phyloP scores from a whole-genome alignment of 345 rosid genomes.

The Boechera divaricarpa region DNA sequence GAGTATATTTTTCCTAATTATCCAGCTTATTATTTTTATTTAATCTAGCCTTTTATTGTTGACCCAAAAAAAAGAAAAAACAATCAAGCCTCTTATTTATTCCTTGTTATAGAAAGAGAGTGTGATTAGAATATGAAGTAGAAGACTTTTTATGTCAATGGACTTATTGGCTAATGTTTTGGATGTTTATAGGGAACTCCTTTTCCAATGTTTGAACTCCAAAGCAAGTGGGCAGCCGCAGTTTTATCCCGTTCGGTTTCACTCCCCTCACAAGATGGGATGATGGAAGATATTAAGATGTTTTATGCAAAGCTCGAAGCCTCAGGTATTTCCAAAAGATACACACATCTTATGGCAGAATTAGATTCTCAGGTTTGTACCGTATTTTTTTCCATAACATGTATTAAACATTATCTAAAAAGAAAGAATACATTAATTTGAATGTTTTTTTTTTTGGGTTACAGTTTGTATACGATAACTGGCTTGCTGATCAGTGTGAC shows the following conservation, averaged over 20 bases:
- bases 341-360: constrained; percentile 51
- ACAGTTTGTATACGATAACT: constrained; percentile 52
- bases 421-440: not conserved
- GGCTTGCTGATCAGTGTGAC: constrained; percentile 42
- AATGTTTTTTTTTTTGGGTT: not conserved
- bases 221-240: constrained; percentile 13
- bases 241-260: not conserved
- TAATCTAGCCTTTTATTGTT: too few species aligned
- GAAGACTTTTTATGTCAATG: not conserved
- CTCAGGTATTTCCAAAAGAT: constrained; percentile 57
- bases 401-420: not conserved
- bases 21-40: too few species aligned
- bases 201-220: constrained; percentile 27
- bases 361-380: not conserved
- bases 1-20: too few species aligned
- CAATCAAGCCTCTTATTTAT: too few species aligned
- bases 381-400: not conserved
- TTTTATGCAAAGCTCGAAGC: constrained; percentile 60
- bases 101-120: not conserved
- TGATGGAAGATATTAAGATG: constrained; percentile 46
- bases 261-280: constrained; percentile 12
- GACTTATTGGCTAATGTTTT: not conserved
- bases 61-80: too few species aligned
- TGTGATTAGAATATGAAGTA: not conserved
- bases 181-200: constrained; percentile 14